A percentile compares a stretch with the other conserved stretches of the same genome.
phyloP scores from a whole-genome alignment of 169 alveolate species.

The Plasmodium berghei region DNA sequence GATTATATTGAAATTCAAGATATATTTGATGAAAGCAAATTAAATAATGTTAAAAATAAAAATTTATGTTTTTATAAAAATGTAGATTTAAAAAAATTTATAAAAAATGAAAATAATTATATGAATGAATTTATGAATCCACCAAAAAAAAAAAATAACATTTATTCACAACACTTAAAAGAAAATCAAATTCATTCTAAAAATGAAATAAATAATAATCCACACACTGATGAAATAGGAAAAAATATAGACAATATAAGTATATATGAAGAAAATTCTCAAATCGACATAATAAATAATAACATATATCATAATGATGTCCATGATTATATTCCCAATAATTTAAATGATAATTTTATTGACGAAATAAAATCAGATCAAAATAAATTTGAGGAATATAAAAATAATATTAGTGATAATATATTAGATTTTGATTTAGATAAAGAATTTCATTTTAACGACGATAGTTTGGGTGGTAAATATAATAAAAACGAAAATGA shows the following conservation, averaged over 20 bases:
- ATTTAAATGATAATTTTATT: no score
- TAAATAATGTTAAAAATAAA: conserved; percentile 31
- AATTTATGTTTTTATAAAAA: conserved; percentile 67
- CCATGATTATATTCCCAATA: no score
- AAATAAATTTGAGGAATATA: neutral
- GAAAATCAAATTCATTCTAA: no score
- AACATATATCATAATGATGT: no score
- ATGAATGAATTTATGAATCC: no score
- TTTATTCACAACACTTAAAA: no score
- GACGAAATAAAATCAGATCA: neutral
- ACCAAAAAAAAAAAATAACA: no score
- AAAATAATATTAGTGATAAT: neutral
- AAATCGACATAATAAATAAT: no score
- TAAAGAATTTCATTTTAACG: conserved; percentile 28
- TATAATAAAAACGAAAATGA: neutral
- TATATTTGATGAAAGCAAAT: conserved; percentile 50
- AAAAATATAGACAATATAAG: no score
- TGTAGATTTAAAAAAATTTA: conserved; percentile 14
- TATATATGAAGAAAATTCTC: no score
- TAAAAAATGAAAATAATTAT: neutral
- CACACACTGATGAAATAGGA: no score
- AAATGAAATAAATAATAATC: no score
- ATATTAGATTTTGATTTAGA: conserved; percentile 13
- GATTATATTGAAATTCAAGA: conserved; percentile 55
- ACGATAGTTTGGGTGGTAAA: neutral